These are phyloP conservation scores for Thyridium curvatum DNA, from an alignment of 2,329 filamentous ascomycete genomes.

Conservation along the genomic window DNA sequence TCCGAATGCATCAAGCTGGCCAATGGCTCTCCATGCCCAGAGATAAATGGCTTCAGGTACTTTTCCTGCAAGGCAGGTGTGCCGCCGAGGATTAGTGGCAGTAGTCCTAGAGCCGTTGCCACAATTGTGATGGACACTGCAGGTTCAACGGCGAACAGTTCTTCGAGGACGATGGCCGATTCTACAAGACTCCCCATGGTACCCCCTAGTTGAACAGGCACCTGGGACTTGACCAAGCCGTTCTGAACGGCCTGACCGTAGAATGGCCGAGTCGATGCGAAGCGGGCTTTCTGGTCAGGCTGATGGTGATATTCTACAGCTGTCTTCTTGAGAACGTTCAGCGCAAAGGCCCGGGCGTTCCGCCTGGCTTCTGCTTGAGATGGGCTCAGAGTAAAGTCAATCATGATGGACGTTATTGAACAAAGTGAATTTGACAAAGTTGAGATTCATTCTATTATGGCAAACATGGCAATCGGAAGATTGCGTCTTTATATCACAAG, in stretches of 20 bases:
- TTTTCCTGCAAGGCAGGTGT: slow-evolving; percentile 27
- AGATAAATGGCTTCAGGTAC: slow-evolving; percentile 42
- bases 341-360: too few species aligned
- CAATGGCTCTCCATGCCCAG: slow-evolving; percentile 34
- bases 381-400: too few species aligned
- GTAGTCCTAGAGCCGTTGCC: slow-evolving; percentile 44
- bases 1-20: slow-evolving; percentile 47
- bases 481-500: too few species aligned
- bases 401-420: too few species aligned
- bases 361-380: too few species aligned
- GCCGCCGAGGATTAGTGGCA: slow-evolving; percentile 40
- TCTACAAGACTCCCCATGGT: slow-evolving; percentile 36
- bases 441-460: too few species aligned
- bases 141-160: slow-evolving; percentile 45
- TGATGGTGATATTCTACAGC: too few species aligned
- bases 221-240: slow-evolving; percentile 40
- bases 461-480: too few species aligned
- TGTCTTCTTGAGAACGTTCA: too few species aligned
- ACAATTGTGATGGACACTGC: slow-evolving; percentile 42
- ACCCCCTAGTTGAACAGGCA: slow-evolving; percentile 39
- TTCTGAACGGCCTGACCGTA: slow-evolving; percentile 35
- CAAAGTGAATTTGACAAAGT: too few species aligned
- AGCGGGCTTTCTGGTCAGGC: slow-evolving; percentile 22
- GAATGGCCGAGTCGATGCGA: slow-evolving; percentile 38
- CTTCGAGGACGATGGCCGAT: slow-evolving; percentile 43